A percentile compares a stretch with the other conserved stretches of the same genome.
Conservation (phyloP, 2,329 filamentous ascomycete genomes). For the Fusarium albidum region DNA sequence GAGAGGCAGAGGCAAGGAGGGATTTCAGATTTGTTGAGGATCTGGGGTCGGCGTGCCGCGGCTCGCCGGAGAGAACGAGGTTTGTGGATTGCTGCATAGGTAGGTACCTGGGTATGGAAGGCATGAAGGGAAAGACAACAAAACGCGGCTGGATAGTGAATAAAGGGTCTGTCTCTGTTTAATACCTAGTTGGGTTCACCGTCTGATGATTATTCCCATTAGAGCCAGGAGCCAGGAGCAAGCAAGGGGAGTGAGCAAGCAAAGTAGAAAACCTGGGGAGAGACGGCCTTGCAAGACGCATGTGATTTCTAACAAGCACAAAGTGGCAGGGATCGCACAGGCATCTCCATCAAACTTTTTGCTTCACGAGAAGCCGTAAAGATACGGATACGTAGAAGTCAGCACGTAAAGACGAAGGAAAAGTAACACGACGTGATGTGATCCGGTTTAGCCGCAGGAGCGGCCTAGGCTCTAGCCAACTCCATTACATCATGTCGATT, state of each 20-base stretch:
- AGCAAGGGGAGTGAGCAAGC: not conserved
- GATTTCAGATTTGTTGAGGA: constrained; percentile 36
- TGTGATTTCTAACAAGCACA: constrained; percentile 4
- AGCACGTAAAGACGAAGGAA: not conserved
- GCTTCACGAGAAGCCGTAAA: not conserved
- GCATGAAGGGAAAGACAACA: not conserved
- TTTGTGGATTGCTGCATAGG: not conserved
- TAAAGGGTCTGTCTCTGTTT: no score
- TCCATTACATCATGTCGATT: no score
- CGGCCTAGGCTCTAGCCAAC: not conserved
- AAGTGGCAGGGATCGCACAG: constrained; percentile 9
- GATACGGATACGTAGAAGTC: no score
- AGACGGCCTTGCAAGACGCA: constrained; percentile 1
- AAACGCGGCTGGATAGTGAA: not conserved
- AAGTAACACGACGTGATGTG: constrained; percentile 7
- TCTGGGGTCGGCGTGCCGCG: constrained; percentile 30
- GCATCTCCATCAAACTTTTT: not conserved
- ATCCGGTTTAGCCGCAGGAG: not conserved
- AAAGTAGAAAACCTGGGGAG: not conserved
- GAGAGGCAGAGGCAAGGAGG: constrained; percentile 32
- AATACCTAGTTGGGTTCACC: no score
- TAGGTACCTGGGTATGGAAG: constrained; percentile 17
- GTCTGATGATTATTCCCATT: no score
- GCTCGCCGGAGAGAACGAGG: constrained; percentile 9
- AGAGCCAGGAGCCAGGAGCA: not conserved